Conservation (phyloP, 148 eudicot genomes). For the Tetragonia tetragonoides region DNA sequence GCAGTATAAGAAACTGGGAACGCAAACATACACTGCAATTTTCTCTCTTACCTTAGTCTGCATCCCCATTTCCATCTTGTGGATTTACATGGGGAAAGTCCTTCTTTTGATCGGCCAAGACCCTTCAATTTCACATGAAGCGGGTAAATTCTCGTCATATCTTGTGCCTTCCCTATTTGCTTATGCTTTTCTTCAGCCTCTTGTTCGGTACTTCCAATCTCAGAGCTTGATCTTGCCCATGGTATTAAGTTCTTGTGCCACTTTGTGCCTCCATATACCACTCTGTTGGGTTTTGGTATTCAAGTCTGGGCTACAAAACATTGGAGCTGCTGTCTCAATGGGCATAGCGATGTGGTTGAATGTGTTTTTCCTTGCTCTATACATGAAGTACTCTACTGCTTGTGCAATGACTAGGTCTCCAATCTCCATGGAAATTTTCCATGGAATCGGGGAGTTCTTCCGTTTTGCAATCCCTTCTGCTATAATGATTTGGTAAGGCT, state of each 20-base stretch:
- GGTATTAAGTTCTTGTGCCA: slow-evolving; percentile 47
- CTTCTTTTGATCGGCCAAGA: slow-evolving; percentile 70
- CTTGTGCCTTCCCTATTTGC: slow-evolving; percentile 69
- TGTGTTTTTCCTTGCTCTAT: slow-evolving; percentile 44
- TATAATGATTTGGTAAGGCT: slow-evolving; percentile 70
- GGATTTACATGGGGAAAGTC: slow-evolving; percentile 55
- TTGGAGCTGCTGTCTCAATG: slow-evolving; percentile 69
- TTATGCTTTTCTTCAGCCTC: slow-evolving; percentile 65
- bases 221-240: slow-evolving; percentile 75
- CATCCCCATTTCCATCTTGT: slow-evolving; percentile 60
- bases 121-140: slow-evolving; percentile 70
- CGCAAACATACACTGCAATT: slow-evolving; percentile 73
- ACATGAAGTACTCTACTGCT: slow-evolving; percentile 56
- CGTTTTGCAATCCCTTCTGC: slow-evolving; percentile 84
- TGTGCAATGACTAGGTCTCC: slow-evolving; percentile 66
- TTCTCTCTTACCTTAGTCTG: slow-evolving; percentile 57
- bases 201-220: slow-evolving; percentile 63
- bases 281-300: slow-evolving; percentile 77
- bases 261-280: slow-evolving; percentile 55
- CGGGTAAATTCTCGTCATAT: slow-evolving; percentile 54
- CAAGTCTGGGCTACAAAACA: slow-evolving; percentile 51
- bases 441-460: slow-evolving; percentile 66
- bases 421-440: slow-evolving; percentile 60
- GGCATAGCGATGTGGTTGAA: slow-evolving; percentile 67
- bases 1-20: slow-evolving; percentile 77